Evolutionary conservation across 495 filamentous ascomycete genomes (phyloP), one percentile per base, ranked within the genome.

Genomic region (Tuber microsphaerosporum): DNA sequence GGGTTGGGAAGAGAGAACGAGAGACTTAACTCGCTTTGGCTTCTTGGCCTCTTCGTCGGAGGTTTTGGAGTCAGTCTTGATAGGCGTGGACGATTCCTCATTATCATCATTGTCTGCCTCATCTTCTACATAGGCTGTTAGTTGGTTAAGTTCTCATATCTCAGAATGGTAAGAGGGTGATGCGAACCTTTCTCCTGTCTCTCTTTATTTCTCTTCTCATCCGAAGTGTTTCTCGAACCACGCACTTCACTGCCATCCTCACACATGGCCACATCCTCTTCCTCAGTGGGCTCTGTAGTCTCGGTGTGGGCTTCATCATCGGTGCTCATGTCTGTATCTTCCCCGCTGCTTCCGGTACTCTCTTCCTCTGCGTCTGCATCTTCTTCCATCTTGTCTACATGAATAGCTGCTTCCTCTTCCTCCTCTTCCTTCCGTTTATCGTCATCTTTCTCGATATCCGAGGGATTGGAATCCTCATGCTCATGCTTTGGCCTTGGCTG

Each of bases 261-360:
- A n/a, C 79, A 73, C 77, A 80, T 81, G 4, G 74, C 74, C 42
- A 83, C 74, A 39, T 76, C 77, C 72, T 81, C 75, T 72, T 81
- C 75, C 51, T 73, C 72, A n/a, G 69, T 46, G 17, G 61, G n/a
- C 69, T 20, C 61, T 71, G n/a, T 65, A 45, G 48, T 70, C 48
- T 71, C 74, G 48, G 41, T 75, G 41, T 51, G 42, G n/a, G 69
- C 68, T 65, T 71, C 76, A 37, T 81, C 75, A n/a, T 81, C 79
- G 8, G 71, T 74, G 48, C 74, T 81, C 76, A 80, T 80, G 48
- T 75, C 80, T 14, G 76, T 80, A 43, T 78, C 76, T 73, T 76
- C 80, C 34, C 71, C 70, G 34, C 71, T 77, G 70, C 74, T 74
- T 48, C 56, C 31, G 56, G 26, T 16, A 34, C 56, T 65, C 56